A percentile compares a stretch with the other conserved stretches of the same genome.
Evolutionary conservation across 805 yeast species (phyloP).

Genomic region (Ogataea thermomethanolica): DNA sequence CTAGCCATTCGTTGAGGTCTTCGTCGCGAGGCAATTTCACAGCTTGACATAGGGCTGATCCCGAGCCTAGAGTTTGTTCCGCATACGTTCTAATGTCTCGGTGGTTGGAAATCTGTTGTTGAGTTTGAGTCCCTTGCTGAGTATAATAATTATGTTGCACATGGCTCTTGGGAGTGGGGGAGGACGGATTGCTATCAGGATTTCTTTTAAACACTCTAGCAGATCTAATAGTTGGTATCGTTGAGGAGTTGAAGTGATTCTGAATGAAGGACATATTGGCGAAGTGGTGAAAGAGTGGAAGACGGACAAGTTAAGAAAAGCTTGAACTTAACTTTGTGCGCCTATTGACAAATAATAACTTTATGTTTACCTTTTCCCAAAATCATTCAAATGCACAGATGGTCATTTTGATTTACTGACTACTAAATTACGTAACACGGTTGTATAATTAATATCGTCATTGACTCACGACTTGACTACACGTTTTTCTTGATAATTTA

Average conservation of each 20-base stretch:
- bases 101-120: conserved; percentile 39
- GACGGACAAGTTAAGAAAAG: not conserved
- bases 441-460: too few relatives aligned
- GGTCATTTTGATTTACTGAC: not conserved
- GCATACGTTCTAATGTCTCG: conserved; percentile 83
- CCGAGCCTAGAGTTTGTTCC: conserved; percentile 92
- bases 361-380: conserved; percentile 22
- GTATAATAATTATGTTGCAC: conserved; percentile 9
- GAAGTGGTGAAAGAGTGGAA: not conserved
- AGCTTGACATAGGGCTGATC: conserved; percentile 85
- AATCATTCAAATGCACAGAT: not conserved
- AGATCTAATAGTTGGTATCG: conserved; percentile 35
- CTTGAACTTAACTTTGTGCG: conserved; percentile 1
- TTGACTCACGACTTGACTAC: not conserved
- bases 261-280: conserved; percentile 27
- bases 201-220: conserved; percentile 33
- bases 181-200: conserved; percentile 24
- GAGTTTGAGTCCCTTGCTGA: conserved; percentile 12
- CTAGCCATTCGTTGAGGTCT: conserved; percentile 90
- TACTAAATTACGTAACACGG: too few relatives aligned
- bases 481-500: too few relatives aligned
- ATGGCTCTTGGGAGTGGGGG: conserved; percentile 22
- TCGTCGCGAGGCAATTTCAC: conserved; percentile 93
- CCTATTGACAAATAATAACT: not conserved
- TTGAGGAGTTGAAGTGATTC: conserved; percentile 29